phyloP scores from a whole-genome alignment of 768 basidiomycete genomes.

The Austroboletus eburneus region DNA sequence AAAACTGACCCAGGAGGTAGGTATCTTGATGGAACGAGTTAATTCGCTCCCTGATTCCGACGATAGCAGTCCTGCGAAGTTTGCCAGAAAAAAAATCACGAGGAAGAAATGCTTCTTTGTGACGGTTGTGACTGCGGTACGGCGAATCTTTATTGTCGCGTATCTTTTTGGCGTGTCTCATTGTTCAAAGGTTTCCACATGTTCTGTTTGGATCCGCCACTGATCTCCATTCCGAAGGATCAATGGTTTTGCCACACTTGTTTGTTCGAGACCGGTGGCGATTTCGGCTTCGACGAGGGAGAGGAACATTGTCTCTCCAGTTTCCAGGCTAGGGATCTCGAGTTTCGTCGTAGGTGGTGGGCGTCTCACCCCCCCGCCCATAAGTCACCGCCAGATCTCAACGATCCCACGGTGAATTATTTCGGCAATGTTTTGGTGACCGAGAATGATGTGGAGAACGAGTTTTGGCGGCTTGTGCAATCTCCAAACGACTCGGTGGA shows the following conservation, averaged over 20 bases:
- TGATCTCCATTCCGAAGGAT: constrained; percentile 80
- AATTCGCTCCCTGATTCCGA: constrained; percentile 20
- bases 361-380: constrained; percentile 60
- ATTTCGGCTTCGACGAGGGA: constrained; percentile 98
- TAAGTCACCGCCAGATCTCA: constrained; percentile 29
- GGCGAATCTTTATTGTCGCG: constrained; percentile 18
- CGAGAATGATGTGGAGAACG: constrained; percentile 88
- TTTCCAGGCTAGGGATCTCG: constrained; percentile 87
- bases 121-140: constrained; percentile 81
- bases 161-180: constrained; percentile 12
- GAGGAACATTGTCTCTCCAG: constrained; percentile 90
- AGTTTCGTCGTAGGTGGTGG: constrained; percentile 90
- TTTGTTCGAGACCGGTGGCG: constrained; percentile 85
- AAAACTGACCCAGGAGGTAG: constrained; percentile 53
- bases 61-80: constrained; percentile 87
- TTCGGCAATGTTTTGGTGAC: constrained; percentile 65
- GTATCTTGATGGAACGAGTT: constrained; percentile 16
- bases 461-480: constrained; percentile 97
- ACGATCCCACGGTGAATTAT: constrained; percentile 51
- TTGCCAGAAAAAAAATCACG: constrained; percentile 84
- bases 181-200: constrained; percentile 80
- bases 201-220: constrained; percentile 92
- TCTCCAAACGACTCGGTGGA: constrained; percentile 89
- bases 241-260: constrained; percentile 97
- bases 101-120: constrained; percentile 88